These are phyloP conservation scores for Grosmannia clavigera DNA, from an alignment of 2,329 filamentous ascomycete species.

Conservation along the genomic window DNA sequence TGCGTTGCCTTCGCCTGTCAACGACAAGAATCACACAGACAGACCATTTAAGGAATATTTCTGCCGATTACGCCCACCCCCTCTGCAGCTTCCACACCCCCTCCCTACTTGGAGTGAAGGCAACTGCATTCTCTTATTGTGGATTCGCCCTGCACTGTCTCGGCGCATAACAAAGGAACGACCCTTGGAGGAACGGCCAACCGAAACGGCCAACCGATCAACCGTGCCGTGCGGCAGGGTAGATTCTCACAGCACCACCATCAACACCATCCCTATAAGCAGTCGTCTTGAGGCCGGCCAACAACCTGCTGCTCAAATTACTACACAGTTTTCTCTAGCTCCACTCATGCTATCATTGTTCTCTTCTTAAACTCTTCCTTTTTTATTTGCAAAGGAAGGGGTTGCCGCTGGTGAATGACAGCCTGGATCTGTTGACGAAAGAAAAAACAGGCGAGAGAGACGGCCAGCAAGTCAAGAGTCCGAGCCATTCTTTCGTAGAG, in stretches of 20 bases:
- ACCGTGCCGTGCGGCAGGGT: constrained; percentile 1
- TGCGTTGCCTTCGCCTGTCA: background rate
- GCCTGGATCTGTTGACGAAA: background rate
- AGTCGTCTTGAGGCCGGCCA: background rate
- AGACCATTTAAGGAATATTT: background rate
- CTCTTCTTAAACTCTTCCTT: background rate
- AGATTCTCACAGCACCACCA: background rate
- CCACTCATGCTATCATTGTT: background rate
- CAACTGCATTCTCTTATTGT: background rate
- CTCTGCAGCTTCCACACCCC: background rate
- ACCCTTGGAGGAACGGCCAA: background rate
- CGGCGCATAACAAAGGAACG: background rate
- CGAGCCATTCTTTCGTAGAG: background rate
- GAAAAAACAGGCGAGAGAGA: background rate
- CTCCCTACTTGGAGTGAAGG: background rate
- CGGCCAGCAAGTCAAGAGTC: background rate
- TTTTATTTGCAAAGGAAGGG: background rate
- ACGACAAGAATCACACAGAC: background rate
- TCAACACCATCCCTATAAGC: background rate
- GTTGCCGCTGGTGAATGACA: background rate
- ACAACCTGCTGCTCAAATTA: background rate
- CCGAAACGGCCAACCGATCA: constrained; percentile 1
- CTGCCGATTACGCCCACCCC: background rate
- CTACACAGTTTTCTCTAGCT: background rate
- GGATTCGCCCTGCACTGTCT: background rate